Percentiles rank a stretch among this genome's conserved stretches.
phyloP scores from a whole-genome alignment of 2,329 filamentous ascomycete species.

The Trichoderma koningii region DNA sequence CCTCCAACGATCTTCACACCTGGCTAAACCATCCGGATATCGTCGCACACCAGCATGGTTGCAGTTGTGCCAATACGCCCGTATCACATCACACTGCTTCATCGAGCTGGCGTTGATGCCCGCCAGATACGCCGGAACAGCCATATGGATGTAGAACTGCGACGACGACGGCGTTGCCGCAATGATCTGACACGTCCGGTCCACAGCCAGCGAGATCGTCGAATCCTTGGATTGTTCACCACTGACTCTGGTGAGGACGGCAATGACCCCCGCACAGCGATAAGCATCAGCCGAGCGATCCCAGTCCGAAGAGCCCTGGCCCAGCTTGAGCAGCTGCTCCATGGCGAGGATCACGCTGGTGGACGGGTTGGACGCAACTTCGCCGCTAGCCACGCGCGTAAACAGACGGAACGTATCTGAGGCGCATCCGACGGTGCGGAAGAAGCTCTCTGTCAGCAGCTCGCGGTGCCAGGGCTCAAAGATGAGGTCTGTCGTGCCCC shows the following conservation, averaged over 20 bases:
- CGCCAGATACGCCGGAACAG: conserved; percentile 42
- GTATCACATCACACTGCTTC: conserved; percentile 41
- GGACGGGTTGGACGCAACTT: conserved; percentile 24
- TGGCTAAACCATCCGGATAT: conserved; percentile 36
- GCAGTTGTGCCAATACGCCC: conserved; percentile 45
- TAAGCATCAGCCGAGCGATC: conserved; percentile 37
- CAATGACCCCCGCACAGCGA: conserved; percentile 42
- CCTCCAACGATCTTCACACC: conserved; percentile 42
- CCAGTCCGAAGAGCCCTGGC: conserved; percentile 30
- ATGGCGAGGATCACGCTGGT: conserved; percentile 34
- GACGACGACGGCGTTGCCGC: conserved; percentile 38
- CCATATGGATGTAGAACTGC: conserved; percentile 45
- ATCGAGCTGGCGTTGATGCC: conserved; percentile 40
- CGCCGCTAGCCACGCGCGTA: conserved; percentile 37
- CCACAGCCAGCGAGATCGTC: conserved; percentile 38
- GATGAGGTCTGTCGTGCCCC: conserved; percentile 35
- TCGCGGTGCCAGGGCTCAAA: conserved; percentile 47
- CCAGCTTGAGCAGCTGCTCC: conserved; percentile 33
- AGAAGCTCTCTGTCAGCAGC: conserved; percentile 40
- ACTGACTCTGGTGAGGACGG: conserved; percentile 32
- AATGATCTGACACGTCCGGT: conserved; percentile 41
- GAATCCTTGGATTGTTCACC: neutral
- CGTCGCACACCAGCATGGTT: conserved; percentile 42
- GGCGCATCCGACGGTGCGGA: conserved; percentile 43
- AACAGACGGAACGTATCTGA: conserved; percentile 43